A percentile compares a stretch with the other conserved stretches of the same genome.
Conservation (phyloP, 2,329 filamentous ascomycete genomes). For the Sarocladium strictum region DNA sequence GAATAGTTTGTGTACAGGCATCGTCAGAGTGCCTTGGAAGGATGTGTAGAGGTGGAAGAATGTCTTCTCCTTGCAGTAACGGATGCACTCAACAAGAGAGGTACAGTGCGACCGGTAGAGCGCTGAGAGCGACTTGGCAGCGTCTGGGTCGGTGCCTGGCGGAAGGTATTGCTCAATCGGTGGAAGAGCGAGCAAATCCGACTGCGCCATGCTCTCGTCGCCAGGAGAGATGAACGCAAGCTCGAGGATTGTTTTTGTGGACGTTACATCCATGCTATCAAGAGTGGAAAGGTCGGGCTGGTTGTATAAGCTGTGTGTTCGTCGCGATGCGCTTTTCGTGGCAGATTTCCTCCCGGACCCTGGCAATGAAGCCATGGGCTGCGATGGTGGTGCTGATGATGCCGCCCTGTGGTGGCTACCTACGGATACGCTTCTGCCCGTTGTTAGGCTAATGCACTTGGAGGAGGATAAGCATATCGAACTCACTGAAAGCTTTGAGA, state of each 20-base stretch:
- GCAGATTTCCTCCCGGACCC: background rate
- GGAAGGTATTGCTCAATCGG: conserved; percentile 78
- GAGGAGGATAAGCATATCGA: background rate
- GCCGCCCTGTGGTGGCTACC: background rate
- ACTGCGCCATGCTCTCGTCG: conserved; percentile 47
- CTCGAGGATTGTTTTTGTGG: conserved; percentile 50
- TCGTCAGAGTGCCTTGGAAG: conserved; percentile 92
- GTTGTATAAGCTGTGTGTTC: conserved; percentile 49
- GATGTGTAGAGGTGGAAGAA: conserved; percentile 94
- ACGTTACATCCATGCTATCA: conserved; percentile 52
- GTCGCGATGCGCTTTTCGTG: background rate
- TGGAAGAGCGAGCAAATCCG: conserved; percentile 74
- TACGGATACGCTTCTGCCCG: conserved; percentile 18
- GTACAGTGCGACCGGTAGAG: conserved; percentile 94
- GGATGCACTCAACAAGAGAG: conserved; percentile 88
- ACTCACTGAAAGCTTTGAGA: conserved; percentile 46
- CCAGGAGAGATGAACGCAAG: conserved; percentile 54
- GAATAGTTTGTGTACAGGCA: conserved; percentile 91
- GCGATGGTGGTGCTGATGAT: background rate
- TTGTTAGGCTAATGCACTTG: conserved; percentile 21
- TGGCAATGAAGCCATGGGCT: background rate
- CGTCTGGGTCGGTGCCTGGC: conserved; percentile 74
- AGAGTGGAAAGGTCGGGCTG: conserved; percentile 49
- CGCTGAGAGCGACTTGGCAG: conserved; percentile 77
- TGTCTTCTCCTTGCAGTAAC: conserved; percentile 93